A percentile compares a stretch with the other conserved stretches of the same genome.
Evolutionary conservation across 2,329 filamentous ascomycete species (phyloP).

Genomic region (Penicillium sp.): DNA sequence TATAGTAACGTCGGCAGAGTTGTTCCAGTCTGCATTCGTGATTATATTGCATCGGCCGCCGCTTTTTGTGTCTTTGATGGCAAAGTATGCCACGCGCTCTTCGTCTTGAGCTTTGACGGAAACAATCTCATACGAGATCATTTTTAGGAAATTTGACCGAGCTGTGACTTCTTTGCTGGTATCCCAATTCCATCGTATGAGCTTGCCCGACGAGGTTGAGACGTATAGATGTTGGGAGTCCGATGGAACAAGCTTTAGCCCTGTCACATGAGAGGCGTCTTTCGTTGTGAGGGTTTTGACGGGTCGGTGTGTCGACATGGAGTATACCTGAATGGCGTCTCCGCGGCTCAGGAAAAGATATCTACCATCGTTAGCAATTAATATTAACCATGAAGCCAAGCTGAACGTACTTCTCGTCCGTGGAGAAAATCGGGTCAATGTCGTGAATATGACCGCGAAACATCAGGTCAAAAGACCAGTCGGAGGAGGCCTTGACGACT

Average conservation of each 20-base stretch:
- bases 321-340: slow-evolving; percentile 75
- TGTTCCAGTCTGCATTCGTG: slow-evolving; percentile 24
- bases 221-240: slow-evolving; percentile 53
- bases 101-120: slow-evolving; percentile 18
- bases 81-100: slow-evolving; percentile 34
- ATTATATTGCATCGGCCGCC: slow-evolving; percentile 16
- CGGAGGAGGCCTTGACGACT: slow-evolving; percentile 4
- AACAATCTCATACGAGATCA: slow-evolving; percentile 28
- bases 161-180: slow-evolving; percentile 41
- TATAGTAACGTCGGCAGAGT: slow-evolving; percentile 19
- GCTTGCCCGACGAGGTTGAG: slow-evolving; percentile 47
- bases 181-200: slow-evolving; percentile 59
- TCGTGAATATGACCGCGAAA: slow-evolving; percentile 54
- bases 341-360: slow-evolving; percentile 72
- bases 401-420: slow-evolving; percentile 51
- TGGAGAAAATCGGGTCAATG: slow-evolving; percentile 55
- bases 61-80: slow-evolving; percentile 32
- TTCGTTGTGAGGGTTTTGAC: slow-evolving; percentile 64
- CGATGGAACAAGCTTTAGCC: slow-evolving; percentile 49
- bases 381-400: slow-evolving; percentile 5
- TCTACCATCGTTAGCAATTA: slow-evolving; percentile 39
- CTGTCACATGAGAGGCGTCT: slow-evolving; percentile 45
- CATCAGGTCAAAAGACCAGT: slow-evolving; percentile 48
- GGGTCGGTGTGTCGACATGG: slow-evolving; percentile 74
- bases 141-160: slow-evolving; percentile 40